Base-by-base conservation (phyloP, 306 rosid species). In the Biancaea sappan region DNA sequence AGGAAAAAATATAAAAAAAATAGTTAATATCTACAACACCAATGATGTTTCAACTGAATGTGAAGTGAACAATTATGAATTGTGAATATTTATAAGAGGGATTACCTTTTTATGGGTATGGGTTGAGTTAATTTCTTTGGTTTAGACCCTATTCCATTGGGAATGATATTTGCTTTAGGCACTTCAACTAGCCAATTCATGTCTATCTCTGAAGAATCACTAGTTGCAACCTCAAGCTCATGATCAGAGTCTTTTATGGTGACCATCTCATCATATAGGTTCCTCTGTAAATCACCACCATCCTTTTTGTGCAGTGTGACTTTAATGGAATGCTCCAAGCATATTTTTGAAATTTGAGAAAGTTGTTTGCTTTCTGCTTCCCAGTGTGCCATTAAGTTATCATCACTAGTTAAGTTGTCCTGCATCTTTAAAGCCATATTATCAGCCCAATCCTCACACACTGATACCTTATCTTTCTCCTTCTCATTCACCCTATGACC, bases 131-230 rank as follows among this genome's bases (percentile, higher is more conserved):
- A 29, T 76, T 86, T 92, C 89, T 82, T 92, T 37, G 83, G 1
- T 80, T 79, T 88, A 16, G 87, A 61, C 12, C 67, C 81, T 62
- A 69, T 37, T 31, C 87, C 90, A 10, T 79, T 86, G 61, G 96
- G 83, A 78, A 81, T 13, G 59, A 16, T 14, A 61, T 84, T 52
- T 54, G 77, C 50, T 74, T 80, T 89, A 47, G 81, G 88, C 54
- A 76, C 70, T 66, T 80, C 76, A 48, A 57, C 40, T 14, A 80
- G 87, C 96, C 96, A 94, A 76, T 77, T 82, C 72, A 86, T n/a
- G 83, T 94, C 97, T 51, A 90, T 76, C 65, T 91, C 98, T 35
- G 97, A 89, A 31, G 88, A 91, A 79, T 94, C 98, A 66, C 96
- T 89, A 1, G 91, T 89, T 77, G 89, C 89, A 75, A 86, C 71